Evolutionary conservation across 495 filamentous ascomycete species (phyloP).

Genomic region (Tuber melanosporum): DNA sequence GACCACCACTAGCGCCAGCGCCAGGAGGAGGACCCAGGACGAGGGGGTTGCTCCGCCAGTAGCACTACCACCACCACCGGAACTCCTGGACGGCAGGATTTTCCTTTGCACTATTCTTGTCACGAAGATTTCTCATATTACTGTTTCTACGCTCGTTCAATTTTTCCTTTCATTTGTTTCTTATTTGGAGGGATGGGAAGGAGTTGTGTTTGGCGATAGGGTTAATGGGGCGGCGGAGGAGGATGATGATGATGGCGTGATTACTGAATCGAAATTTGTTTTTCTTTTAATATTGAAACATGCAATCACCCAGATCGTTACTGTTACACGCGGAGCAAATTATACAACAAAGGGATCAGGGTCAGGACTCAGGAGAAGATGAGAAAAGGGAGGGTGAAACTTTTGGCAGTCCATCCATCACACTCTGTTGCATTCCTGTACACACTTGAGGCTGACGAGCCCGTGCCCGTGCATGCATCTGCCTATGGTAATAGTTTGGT

Average conservation of each 20-base stretch:
- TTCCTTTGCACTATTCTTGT: not conserved
- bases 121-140: not conserved
- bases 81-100: not conserved
- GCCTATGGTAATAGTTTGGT: not conserved
- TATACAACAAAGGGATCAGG: not conserved
- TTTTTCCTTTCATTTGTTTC: not conserved
- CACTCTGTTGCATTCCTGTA: not conserved
- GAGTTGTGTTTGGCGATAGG: not conserved
- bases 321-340: not conserved
- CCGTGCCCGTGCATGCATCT: not conserved
- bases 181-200: not conserved
- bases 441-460: not conserved
- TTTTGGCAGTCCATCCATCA: not conserved
- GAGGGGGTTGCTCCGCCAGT: not conserved
- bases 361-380: not conserved
- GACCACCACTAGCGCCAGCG: not conserved
- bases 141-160: not conserved
- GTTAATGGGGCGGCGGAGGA: not conserved
- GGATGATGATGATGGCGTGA: not conserved
- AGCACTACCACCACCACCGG: not conserved
- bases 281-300: not conserved
- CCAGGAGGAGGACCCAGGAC: not conserved
- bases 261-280: conserved; percentile 2
- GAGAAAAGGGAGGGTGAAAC: not conserved
- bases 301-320: not conserved